Base-by-base conservation (phyloP, 2,329 filamentous ascomycete species). In the Fusarium heterosporum region DNA sequence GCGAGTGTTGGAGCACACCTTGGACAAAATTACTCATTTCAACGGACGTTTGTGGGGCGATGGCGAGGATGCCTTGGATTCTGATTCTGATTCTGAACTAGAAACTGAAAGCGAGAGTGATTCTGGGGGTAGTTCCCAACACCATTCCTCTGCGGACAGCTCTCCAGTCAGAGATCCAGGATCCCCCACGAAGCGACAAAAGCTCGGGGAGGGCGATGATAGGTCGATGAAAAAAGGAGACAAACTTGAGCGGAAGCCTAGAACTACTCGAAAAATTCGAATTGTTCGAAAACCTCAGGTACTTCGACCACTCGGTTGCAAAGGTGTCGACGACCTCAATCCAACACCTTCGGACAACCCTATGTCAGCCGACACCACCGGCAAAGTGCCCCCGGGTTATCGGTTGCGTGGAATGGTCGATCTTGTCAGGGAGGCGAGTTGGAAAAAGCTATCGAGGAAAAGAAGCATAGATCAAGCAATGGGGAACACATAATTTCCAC, bases 161-260 rank as follows among this genome's bases (percentile, higher is more conserved):
- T 32, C 30, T 32, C 6, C 11, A 13, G 10, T 32, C 13, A 13
- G 12, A 10, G 34, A 36, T 40, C 34, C 45, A 19, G 11, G 10
- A n/a, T 53, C 57, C n/a, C 40, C 29, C 2, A 10, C 16, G 17
- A 61, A 61, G 36, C 58, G 47, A 55, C n/a, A 3, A 26, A 61
- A 25, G n/a, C 28, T 61, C 32, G 13, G 14, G 17, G 25, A 28
- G 26, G 11, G 30, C 32, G 16, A 50, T 47, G n/a, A 53, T 26
- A 26, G 26, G 26, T 25, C 32, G 13, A 22, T 22, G 13, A 50
- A 14, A 9, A 36, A 36, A 47, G 45, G 16, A 22, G 13, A 30
- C 22, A 34, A 9, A 40, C 16, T 17, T 26, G 13, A 22, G 30
- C 41, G 41, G 38, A 22, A 38, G 38, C 12, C 22, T n/a, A 30